phyloP scores from a whole-genome alignment of 768 basidiomycete genomes.

The Suillus weaverae region DNA sequence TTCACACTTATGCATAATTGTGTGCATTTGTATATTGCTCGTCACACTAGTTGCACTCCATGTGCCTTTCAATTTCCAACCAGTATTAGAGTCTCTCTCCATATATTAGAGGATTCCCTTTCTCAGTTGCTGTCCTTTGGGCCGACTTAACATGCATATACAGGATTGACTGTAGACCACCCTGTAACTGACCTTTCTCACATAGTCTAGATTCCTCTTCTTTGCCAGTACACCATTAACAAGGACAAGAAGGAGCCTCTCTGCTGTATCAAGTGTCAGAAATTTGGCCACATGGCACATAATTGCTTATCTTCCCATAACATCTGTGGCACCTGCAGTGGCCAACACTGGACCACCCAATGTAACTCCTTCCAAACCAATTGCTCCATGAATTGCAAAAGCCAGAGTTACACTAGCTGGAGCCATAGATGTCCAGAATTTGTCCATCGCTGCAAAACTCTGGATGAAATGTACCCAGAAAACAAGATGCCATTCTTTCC shows the following conservation, averaged over 20 bases:
- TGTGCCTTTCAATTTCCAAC: no score
- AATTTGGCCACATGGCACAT: slow-evolving; percentile 2
- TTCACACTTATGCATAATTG: no score
- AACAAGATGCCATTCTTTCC: slow-evolving; percentile 18
- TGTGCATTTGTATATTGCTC: no score
- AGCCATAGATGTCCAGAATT: slow-evolving; percentile 12
- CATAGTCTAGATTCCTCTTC: no score
- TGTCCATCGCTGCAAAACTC: background rate
- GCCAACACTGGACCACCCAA: background rate
- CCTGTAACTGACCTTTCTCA: no score
- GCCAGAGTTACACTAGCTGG: slow-evolving; percentile 9
- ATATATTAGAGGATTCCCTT: no score
- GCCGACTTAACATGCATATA: no score
- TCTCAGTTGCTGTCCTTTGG: no score
- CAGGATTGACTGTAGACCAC: no score
- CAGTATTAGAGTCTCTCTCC: no score
- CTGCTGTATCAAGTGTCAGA: slow-evolving; percentile 2
- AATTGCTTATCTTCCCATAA: slow-evolving; percentile 2
- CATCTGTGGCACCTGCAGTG: slow-evolving; percentile 3
- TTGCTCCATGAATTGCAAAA: background rate
- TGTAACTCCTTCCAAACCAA: background rate
- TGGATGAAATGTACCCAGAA: slow-evolving; percentile 10
- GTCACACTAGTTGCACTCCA: no score
- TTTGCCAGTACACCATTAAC: no score
- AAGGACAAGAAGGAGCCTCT: slow-evolving; percentile 11